phyloP scores from a whole-genome alignment of 805 yeast species.

The Wickerhamomyces chambardii region DNA sequence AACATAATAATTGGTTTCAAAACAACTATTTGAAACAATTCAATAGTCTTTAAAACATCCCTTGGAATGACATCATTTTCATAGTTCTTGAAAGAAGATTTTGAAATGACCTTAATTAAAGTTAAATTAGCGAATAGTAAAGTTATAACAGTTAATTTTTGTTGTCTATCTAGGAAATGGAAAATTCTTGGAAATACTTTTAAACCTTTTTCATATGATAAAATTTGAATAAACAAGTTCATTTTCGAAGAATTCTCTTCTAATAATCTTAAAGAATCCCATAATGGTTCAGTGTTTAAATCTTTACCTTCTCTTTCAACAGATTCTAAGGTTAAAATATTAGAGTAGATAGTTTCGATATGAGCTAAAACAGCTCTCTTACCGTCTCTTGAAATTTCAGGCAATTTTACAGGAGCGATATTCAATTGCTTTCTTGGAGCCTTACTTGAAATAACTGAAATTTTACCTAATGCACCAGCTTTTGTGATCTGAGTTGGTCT shows the following conservation, averaged over 20 bases:
- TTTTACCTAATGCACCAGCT: conserved; percentile 88
- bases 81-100: conserved; percentile 72
- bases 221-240: conserved; percentile 74
- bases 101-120: conserved; percentile 64
- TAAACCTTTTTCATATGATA: conserved; percentile 81
- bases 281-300: conserved; percentile 41
- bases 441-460: conserved; percentile 69
- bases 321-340: conserved; percentile 74
- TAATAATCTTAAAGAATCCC: conserved; percentile 73
- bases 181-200: conserved; percentile 84
- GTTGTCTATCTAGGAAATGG: conserved; percentile 70
- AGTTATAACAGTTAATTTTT: conserved; percentile 68
- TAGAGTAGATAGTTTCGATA: conserved; percentile 72
- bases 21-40: conserved; percentile 70
- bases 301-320: conserved; percentile 48
- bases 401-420: conserved; percentile 38
- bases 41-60: conserved; percentile 50
- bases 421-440: conserved; percentile 85
- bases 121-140: conserved; percentile 75
- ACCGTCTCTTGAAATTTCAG: conserved; percentile 18
- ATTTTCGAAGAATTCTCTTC: conserved; percentile 36
- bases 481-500: conserved; percentile 52
- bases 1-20: conserved; percentile 79
- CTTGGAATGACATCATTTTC: conserved; percentile 42
- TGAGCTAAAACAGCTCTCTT: conserved; percentile 52